Conservation (phyloP, 805 yeast species). For the Barnettozyma vustinii region DNA sequence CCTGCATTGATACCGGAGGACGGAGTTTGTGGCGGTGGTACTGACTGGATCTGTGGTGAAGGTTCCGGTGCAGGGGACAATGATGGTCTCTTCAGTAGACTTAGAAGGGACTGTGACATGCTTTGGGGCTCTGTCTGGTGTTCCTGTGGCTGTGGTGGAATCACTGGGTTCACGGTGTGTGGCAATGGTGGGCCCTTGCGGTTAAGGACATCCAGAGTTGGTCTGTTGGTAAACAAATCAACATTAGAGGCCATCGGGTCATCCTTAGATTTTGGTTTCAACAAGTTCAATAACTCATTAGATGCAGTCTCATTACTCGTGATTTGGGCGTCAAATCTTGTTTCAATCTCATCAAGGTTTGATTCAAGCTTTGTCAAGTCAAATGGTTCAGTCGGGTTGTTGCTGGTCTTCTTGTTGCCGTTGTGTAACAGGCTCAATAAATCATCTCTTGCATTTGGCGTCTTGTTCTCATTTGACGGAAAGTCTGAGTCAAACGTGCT, state of each 20-base stretch:
- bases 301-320: constrained; percentile 1
- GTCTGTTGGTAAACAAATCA: not conserved
- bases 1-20: constrained; percentile 16
- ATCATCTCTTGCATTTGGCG: constrained; percentile 4
- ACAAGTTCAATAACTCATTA: constrained; percentile 3
- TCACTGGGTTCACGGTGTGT: not conserved
- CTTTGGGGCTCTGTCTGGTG: not conserved
- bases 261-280: constrained; percentile 1
- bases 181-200: not conserved
- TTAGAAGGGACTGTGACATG: constrained; percentile 1
- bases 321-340: not conserved
- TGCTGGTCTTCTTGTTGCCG: not conserved
- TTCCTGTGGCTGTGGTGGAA: constrained; percentile 1
- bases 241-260: not conserved
- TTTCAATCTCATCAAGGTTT: constrained; percentile 8
- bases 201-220: constrained; percentile 2
- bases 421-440: constrained; percentile 6
- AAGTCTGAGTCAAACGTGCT: not conserved
- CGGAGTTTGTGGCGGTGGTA: not conserved
- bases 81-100: constrained; percentile 3
- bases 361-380: not conserved
- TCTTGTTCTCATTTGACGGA: not conserved
- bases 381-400: not conserved
- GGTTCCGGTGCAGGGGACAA: not conserved
- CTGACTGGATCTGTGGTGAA: not conserved